Percentiles rank a stretch among this genome's conserved stretches.
These are phyloP conservation scores for Diplodia seriata DNA, from an alignment of 2,329 filamentous ascomycete species.

Conservation along the genomic window DNA sequence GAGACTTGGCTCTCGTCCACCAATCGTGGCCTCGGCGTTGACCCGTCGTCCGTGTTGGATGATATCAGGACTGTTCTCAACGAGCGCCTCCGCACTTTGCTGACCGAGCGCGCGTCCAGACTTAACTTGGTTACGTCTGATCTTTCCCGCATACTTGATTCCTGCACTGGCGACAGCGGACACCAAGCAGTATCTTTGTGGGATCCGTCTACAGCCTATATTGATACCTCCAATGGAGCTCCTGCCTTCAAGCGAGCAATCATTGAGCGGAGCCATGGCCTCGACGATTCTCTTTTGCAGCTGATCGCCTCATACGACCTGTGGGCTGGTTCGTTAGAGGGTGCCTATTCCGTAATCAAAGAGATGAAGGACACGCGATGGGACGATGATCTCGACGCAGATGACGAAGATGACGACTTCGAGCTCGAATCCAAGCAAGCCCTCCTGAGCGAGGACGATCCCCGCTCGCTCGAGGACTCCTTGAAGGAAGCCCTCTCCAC, in stretches of 20 bases:
- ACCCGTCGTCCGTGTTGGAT: slow-evolving; percentile 72
- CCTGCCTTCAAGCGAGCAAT: slow-evolving; percentile 73
- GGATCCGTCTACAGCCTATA: slow-evolving; percentile 68
- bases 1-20: slow-evolving; percentile 78
- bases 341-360: slow-evolving; percentile 68
- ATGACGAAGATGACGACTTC: slow-evolving; percentile 74
- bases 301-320: slow-evolving; percentile 69
- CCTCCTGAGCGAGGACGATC: slow-evolving; percentile 75
- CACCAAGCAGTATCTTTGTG: slow-evolving; percentile 67
- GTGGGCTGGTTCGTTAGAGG: slow-evolving; percentile 78
- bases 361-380: slow-evolving; percentile 72
- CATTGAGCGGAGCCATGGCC: slow-evolving; percentile 73
- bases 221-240: slow-evolving; percentile 71
- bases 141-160: slow-evolving; percentile 66
- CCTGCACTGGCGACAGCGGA: slow-evolving; percentile 58
- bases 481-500: slow-evolving; percentile 63
- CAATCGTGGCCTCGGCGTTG: slow-evolving; percentile 68
- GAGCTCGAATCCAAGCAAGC: slow-evolving; percentile 70
- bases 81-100: slow-evolving; percentile 66
- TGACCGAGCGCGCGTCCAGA: slow-evolving; percentile 68
- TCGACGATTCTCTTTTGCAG: slow-evolving; percentile 69
- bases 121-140: slow-evolving; percentile 70
- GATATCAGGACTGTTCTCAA: slow-evolving; percentile 74
- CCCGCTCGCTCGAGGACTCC: slow-evolving; percentile 65
- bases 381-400: slow-evolving; percentile 77